Percentiles rank a stretch among this genome's conserved stretches.
phyloP scores from a whole-genome alignment of 192 early-diverging fungal genomes.

The Backusella parvicylindrica region DNA sequence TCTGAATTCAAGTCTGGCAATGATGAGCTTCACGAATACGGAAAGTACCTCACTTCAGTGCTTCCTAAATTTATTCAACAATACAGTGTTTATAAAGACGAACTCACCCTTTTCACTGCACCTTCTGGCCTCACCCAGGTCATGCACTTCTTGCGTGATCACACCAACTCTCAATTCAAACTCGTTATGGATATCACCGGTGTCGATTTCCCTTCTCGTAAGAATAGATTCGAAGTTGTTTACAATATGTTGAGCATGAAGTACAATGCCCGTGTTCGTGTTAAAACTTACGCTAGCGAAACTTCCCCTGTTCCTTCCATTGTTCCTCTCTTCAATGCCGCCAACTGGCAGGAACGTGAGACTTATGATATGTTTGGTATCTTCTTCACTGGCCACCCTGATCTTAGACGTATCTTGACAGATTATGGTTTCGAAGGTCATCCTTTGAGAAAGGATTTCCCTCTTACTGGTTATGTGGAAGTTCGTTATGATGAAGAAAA shows the following conservation, averaged over 20 bases:
- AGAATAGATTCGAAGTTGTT: conserved; percentile 96
- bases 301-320: conserved; percentile 86
- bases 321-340: conserved; percentile 72
- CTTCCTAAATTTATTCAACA: conserved; percentile 97
- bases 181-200: conserved; percentile 87
- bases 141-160: conserved; percentile 89
- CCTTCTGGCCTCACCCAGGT: conserved; percentile 76
- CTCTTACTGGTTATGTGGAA: conserved; percentile 97
- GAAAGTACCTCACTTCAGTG: conserved; percentile 78
- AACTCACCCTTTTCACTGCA: conserved; percentile 92
- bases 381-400: conserved; percentile 94
- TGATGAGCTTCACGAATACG: conserved; percentile 75
- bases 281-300: conserved; percentile 97
- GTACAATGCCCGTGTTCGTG: conserved; percentile 91
- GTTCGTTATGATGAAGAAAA: conserved; percentile 98
- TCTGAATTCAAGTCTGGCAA: conserved; percentile 36
- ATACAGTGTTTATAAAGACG: conserved; percentile 97
- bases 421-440: conserved; percentile 99
- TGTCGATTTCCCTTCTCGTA: conserved; percentile 86
- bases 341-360: conserved; percentile 99
- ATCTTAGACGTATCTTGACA: conserved; percentile 93
- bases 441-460: conserved; percentile 96
- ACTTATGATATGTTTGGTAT: conserved; percentile 99
- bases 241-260: conserved; percentile 86
- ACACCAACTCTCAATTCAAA: conserved; percentile 91